These are phyloP conservation scores for Brassica juncea DNA, from an alignment of 345 rosid species.

Conservation along the genomic window DNA sequence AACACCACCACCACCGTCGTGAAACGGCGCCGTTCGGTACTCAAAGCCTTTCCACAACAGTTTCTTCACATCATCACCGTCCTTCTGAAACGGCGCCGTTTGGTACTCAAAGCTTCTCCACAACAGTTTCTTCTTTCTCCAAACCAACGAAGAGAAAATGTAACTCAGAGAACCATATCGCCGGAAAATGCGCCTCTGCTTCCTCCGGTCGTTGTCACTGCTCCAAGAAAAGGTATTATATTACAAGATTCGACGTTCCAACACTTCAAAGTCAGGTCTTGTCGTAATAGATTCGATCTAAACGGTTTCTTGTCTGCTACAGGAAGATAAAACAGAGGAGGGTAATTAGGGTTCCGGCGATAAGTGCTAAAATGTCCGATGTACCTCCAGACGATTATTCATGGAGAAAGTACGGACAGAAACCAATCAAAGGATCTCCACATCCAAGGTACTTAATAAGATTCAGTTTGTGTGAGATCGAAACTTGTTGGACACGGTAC, in stretches of 20 bases:
- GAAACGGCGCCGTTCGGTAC: constrained; percentile 67
- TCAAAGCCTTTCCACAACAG: constrained; percentile 57
- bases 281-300: constrained; percentile 1
- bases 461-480: background rate
- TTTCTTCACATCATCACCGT: constrained; percentile 52
- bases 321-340: constrained; percentile 75
- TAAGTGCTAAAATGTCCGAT: constrained; percentile 86
- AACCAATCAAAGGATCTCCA: constrained; percentile 98
- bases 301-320: constrained; percentile 15
- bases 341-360: constrained; percentile 83
- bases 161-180: constrained; percentile 60
- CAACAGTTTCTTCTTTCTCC: constrained; percentile 56
- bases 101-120: constrained; percentile 56
- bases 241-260: constrained; percentile 4
- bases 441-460: constrained; percentile 67
- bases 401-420: constrained; percentile 98
- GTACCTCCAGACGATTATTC: constrained; percentile 96
- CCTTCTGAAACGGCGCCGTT: constrained; percentile 65
- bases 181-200: constrained; percentile 59
- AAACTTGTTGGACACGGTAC: constrained; percentile 44
- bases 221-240: constrained; percentile 78
- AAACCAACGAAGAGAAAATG: constrained; percentile 64
- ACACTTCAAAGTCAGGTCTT: background rate
- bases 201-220: constrained; percentile 87
- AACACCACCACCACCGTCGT: constrained; percentile 46